Evolutionary conservation across 768 basidiomycete species (phyloP).

Genomic region (Rhodotorula taiwanensis): DNA sequence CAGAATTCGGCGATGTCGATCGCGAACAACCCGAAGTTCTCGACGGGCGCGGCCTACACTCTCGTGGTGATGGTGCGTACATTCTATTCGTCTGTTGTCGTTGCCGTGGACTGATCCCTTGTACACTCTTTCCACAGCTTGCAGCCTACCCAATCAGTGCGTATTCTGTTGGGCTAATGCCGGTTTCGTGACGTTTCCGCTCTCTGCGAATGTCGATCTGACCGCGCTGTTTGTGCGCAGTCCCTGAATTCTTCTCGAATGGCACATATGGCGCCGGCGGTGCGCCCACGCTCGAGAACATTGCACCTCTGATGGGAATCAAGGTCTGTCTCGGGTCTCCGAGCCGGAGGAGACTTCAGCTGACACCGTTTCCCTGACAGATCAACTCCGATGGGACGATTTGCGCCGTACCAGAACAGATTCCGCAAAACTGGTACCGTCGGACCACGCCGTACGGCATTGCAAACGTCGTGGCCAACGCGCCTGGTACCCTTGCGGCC

Average conservation of each 20-base stretch:
- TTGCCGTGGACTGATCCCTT: neutral
- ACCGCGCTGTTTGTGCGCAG: neutral
- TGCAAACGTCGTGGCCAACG: neutral
- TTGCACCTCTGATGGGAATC: neutral
- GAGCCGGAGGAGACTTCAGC: too few relatives aligned
- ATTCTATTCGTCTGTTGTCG: neutral
- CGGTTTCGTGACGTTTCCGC: too few relatives aligned
- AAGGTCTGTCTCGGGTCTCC: neutral
- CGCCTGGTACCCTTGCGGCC: too few relatives aligned
- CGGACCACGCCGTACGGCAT: neutral
- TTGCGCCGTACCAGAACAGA: neutral
- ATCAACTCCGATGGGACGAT: constrained; percentile 2
- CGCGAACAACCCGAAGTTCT: neutral
- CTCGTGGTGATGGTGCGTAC: constrained; percentile 5
- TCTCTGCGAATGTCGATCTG: neutral
- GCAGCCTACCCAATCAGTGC: too few relatives aligned
- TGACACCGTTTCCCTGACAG: neutral
- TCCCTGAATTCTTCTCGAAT: neutral
- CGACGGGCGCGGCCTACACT: constrained; percentile 1
- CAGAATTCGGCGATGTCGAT: neutral
- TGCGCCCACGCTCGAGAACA: neutral
- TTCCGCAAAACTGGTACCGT: constrained; percentile 9
- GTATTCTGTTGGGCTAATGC: too few relatives aligned
- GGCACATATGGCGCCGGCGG: constrained; percentile 6
- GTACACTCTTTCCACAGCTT: too few relatives aligned